Conservation (phyloP, 78 protist species). For the Guillardia theta region DNA sequence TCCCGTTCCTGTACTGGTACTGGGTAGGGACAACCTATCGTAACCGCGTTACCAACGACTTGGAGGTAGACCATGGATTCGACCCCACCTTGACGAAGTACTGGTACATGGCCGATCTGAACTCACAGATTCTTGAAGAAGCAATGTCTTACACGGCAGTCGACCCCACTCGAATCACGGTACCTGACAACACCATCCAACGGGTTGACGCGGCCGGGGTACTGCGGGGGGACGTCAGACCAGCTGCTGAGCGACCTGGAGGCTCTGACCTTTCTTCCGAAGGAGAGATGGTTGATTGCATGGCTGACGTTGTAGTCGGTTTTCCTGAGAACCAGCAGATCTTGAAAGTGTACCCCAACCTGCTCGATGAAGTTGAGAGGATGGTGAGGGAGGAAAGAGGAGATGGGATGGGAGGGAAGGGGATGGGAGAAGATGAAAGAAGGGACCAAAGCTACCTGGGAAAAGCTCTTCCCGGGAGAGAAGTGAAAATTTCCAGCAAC, state of each 20-base stretch:
- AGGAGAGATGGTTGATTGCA: conserved; percentile 54
- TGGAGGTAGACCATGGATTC: too few species aligned
- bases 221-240: too few species aligned
- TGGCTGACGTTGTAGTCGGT: conserved; percentile 21
- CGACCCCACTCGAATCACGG: too few species aligned
- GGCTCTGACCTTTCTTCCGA: too few species aligned
- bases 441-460: conserved; percentile 59
- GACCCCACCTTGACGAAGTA: conserved; percentile 49
- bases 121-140: not conserved
- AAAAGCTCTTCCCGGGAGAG: conserved; percentile 80
- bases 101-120: conserved; percentile 72
- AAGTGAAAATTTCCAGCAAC: conserved; percentile 91
- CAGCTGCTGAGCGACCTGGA: too few species aligned
- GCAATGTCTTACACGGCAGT: too few species aligned
- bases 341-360: conserved; percentile 73
- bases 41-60: too few species aligned
- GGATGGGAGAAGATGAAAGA: too few species aligned
- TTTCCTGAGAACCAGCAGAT: conserved; percentile 55
- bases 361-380: not conserved
- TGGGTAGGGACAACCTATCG: conserved; percentile 84
- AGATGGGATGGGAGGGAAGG: not conserved
- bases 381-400: not conserved
- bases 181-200: too few species aligned
- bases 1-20: conserved; percentile 56
- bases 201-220: conserved; percentile 86